Percentiles rank a stretch among this genome's conserved stretches.
Conservation (phyloP, 192 early-diverging fungal species). For the Backusella morwellensis region DNA sequence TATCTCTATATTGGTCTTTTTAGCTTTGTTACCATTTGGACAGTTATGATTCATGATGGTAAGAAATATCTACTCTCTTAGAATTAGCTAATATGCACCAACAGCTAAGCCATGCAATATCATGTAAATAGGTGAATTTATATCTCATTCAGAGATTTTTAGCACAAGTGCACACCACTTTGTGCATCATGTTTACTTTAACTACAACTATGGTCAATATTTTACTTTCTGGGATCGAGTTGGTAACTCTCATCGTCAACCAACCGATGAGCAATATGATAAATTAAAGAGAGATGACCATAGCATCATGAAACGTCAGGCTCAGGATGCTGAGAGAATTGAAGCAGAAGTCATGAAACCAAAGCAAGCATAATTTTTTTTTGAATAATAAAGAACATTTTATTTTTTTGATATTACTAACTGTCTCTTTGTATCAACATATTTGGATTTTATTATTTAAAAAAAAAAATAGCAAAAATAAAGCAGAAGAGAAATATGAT, state of each 20-base stretch:
- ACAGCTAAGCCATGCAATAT: neutral
- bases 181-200: conserved; percentile 96
- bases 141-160: conserved; percentile 63
- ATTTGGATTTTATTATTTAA: too few species aligned
- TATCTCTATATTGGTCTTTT: conserved; percentile 85
- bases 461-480: too few species aligned
- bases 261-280: conserved; percentile 65
- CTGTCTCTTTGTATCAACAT: too few species aligned
- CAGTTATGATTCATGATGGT: conserved; percentile 96
- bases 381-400: too few species aligned
- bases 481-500: too few species aligned
- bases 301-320: conserved; percentile 60
- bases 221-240: conserved; percentile 89
- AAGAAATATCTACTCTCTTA: conserved; percentile 11
- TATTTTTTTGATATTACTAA: too few species aligned
- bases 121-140: conserved; percentile 55
- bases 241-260: conserved; percentile 67
- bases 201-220: conserved; percentile 99
- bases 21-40: conserved; percentile 90
- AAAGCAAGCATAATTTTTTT: neutral
- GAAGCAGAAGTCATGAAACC: conserved; percentile 21
- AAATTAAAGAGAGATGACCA: conserved; percentile 55
- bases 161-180: conserved; percentile 94
- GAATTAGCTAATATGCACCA: neutral
- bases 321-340: conserved; percentile 58